Evolutionary conservation across 2,329 filamentous ascomycete genomes (phyloP).

Genomic region (Fusarium transvaalense): DNA sequence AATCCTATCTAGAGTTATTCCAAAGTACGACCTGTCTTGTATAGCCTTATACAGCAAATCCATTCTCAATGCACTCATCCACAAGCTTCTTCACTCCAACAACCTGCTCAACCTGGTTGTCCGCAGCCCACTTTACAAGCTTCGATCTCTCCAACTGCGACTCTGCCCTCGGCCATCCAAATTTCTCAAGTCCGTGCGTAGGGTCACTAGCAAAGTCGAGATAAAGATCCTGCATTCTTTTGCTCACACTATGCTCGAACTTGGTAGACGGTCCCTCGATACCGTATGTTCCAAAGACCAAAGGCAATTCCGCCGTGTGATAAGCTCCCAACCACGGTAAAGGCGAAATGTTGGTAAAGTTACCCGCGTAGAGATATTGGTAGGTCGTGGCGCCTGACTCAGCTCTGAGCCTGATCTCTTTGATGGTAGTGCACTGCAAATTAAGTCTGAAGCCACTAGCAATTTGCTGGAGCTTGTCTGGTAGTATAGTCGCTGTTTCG

Average conservation of each 20-base stretch:
- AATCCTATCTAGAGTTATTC: too few relatives aligned
- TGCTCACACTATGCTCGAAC: slow-evolving; percentile 27
- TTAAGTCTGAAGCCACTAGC: slow-evolving; percentile 23
- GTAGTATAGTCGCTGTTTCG: slow-evolving; percentile 30
- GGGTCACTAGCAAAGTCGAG: slow-evolving; percentile 30
- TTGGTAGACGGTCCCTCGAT: slow-evolving; percentile 15
- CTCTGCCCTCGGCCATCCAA: slow-evolving; percentile 8
- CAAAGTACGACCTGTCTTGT: not conserved
- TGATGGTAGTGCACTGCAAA: slow-evolving; percentile 32
- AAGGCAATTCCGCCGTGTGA: slow-evolving; percentile 35
- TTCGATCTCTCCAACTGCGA: not conserved
- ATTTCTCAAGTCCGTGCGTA: slow-evolving; percentile 1
- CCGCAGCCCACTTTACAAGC: slow-evolving; percentile 22
- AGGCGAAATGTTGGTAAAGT: slow-evolving; percentile 41
- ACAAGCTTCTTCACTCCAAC: not conserved
- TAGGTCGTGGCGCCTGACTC: slow-evolving; percentile 30
- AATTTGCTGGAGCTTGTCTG: slow-evolving; percentile 5
- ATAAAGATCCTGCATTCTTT: slow-evolving; percentile 38
- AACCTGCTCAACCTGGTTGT: slow-evolving; percentile 18
- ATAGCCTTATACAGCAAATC: not conserved
- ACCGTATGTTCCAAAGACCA: slow-evolving; percentile 29
- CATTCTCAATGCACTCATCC: slow-evolving; percentile 18
- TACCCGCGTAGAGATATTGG: slow-evolving; percentile 38
- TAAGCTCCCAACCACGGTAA: slow-evolving; percentile 37
- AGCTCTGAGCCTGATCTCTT: slow-evolving; percentile 21